phyloP scores from a whole-genome alignment of 2,329 filamentous ascomycete species.

The Orbilia oligospora region DNA sequence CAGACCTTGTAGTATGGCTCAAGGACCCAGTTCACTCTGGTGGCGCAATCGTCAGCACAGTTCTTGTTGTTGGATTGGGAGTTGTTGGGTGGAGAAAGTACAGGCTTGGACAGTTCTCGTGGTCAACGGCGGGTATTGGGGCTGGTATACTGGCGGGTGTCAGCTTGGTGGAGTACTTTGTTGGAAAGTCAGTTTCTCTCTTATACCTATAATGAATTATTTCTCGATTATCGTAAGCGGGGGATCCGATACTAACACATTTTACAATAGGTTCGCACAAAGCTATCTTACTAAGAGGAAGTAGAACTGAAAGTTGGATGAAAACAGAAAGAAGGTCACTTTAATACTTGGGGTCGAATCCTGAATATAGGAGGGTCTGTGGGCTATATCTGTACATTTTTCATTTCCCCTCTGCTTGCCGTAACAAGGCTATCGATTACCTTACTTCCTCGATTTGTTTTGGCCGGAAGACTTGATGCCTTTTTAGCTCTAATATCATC shows the following conservation, averaged over 20 bases:
- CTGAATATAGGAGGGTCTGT: conserved; percentile 2
- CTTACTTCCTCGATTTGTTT: background rate
- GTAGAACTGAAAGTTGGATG: conserved; percentile 32
- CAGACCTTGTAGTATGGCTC: conserved; percentile 66
- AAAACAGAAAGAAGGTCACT: background rate
- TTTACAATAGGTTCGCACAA: conserved; percentile 35
- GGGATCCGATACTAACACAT: conserved; percentile 9
- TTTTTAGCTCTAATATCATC: background rate
- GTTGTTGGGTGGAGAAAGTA: conserved; percentile 48
- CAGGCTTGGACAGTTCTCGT: conserved; percentile 41
- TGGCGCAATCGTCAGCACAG: conserved; percentile 37
- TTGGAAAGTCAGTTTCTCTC: conserved; percentile 38
- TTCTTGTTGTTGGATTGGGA: conserved; percentile 36
- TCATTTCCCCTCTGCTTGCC: background rate
- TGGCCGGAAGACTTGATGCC: background rate
- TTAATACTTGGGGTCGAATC: background rate
- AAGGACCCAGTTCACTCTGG: conserved; percentile 39
- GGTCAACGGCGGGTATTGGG: conserved; percentile 47
- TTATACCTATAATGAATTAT: background rate
- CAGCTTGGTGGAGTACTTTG: conserved; percentile 58
- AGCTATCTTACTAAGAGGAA: conserved; percentile 44
- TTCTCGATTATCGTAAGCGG: background rate
- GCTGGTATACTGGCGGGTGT: conserved; percentile 49
- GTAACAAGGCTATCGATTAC: background rate
- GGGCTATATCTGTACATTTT: conserved; percentile 20